Evolutionary conservation across 1,139 yeast genomes (phyloP), one percentile per base, ranked within the genome.

Genomic region (Nakaseomyces nivariensis): DNA sequence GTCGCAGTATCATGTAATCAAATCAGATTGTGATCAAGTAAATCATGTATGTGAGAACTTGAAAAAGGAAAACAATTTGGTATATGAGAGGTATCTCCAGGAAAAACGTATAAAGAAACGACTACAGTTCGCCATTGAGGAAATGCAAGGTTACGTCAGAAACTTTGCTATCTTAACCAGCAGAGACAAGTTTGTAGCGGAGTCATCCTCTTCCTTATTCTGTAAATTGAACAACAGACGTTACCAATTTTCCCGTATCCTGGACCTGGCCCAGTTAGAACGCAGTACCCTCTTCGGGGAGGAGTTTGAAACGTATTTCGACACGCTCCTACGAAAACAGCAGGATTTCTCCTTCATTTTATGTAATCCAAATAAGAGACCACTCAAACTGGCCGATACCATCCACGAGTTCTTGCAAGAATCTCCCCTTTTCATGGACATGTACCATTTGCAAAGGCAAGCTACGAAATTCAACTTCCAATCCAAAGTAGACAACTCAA

Each of bases 251-350:
- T 13, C 33, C 11, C 22, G 44, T 9, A 13, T 41, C 6, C 24
- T 41, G 24, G 34, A 29, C 24, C 1, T 27, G 6, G 24, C 22
- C 3, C 34, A 27, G 11, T 7, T 41, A 13, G 24, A n/a, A 29
- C n/a, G 34, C 33, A n/a, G 8, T 4, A 25, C 10, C 7, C 24
- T 27, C 2, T 13, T 41, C 24, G 24, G 34, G 34, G 44, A 41
- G 11, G 44, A 41, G 5, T 27, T 41, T 25, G 44, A 41, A 17
- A 41, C 44, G 34, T 41, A 41, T 11, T n/a, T 41, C 24, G 44
- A 41, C 25, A 41, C 34, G 34, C 33, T 27, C 4, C 34, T 41
- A 5, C 33, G 44, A 25, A 27, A 29, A 27, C 44, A 41, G 34
- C 34, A 22, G 11, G 25, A 29, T 11, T 41, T 41, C n/a, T 13